These are phyloP conservation scores for Phoma sp. DNA, from an alignment of 2,329 filamentous ascomycete genomes.

Conservation along the genomic window DNA sequence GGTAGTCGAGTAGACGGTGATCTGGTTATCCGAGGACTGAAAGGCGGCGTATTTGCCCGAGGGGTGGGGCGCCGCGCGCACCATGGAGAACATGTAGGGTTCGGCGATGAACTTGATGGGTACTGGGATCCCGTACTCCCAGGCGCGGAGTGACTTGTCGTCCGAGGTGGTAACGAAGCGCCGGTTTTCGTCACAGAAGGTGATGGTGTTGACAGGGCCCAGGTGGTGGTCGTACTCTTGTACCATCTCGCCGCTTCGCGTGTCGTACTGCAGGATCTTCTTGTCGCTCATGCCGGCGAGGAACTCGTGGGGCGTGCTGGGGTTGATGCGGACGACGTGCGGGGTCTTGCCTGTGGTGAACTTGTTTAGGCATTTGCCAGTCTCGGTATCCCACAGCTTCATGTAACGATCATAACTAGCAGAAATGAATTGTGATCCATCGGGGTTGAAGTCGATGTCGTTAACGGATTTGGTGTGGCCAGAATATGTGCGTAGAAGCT, in stretches of 20 bases:
- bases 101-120: constrained; percentile 99
- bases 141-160: constrained; percentile 93
- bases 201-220: constrained; percentile 96
- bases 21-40: constrained; percentile 93
- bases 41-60: constrained; percentile 93
- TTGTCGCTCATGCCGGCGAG: constrained; percentile 97
- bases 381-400: constrained; percentile 98
- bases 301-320: constrained; percentile 84
- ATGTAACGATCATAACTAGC: constrained; percentile 94
- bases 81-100: constrained; percentile 97
- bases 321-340: constrained; percentile 94
- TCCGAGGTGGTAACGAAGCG: constrained; percentile 98
- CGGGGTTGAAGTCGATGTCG: constrained; percentile 83
- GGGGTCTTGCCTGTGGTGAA: constrained; percentile 95
- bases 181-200: constrained; percentile 91
- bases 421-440: constrained; percentile 85
- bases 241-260: constrained; percentile 78
- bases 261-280: constrained; percentile 98
- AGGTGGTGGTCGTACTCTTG: constrained; percentile 99
- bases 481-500: constrained; percentile 87
- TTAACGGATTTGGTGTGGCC: constrained; percentile 91
- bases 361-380: constrained; percentile 82
- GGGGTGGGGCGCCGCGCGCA: constrained; percentile 81
- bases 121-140: constrained; percentile 98
- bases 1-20: constrained; percentile 90